These are phyloP conservation scores for Cavenderia fasciculata DNA, from an alignment of 78 protist genomes.

Conservation along the genomic window DNA sequence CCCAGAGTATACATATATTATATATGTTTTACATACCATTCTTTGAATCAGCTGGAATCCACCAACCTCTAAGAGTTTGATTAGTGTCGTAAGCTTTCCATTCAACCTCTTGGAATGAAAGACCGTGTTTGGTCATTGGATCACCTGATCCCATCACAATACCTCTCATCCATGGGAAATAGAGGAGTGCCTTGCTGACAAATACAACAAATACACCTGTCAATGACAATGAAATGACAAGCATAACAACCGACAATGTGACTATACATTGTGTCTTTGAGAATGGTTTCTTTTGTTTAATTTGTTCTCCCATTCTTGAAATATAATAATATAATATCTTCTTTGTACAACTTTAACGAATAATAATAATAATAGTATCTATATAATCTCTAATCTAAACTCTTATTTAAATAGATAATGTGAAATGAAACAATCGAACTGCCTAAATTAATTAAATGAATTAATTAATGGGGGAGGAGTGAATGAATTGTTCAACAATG, in stretches of 20 bases:
- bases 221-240: neutral
- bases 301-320: too few species aligned
- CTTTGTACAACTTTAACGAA: too few species aligned
- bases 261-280: too few species aligned
- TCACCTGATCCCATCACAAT: neutral
- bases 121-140: neutral
- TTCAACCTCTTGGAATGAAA: slow-evolving; percentile 17
- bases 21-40: slow-evolving; percentile 6
- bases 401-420: too few species aligned
- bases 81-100: slow-evolving; percentile 23
- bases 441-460: too few species aligned
- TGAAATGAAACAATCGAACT: too few species aligned
- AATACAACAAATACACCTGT: neutral
- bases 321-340: too few species aligned
- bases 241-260: neutral
- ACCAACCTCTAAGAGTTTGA: slow-evolving; percentile 49
- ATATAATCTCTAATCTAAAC: too few species aligned
- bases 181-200: slow-evolving; percentile 9
- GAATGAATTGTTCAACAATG: too few species aligned
- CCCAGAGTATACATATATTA: neutral
- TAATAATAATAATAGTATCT: too few species aligned
- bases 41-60: slow-evolving; percentile 27
- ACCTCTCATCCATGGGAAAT: slow-evolving; percentile 56
- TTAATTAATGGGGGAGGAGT: too few species aligned
- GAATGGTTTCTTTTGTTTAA: too few species aligned